Base-by-base conservation (phyloP, 768 basidiomycete genomes). In the Pleurotus eryngii region DNA sequence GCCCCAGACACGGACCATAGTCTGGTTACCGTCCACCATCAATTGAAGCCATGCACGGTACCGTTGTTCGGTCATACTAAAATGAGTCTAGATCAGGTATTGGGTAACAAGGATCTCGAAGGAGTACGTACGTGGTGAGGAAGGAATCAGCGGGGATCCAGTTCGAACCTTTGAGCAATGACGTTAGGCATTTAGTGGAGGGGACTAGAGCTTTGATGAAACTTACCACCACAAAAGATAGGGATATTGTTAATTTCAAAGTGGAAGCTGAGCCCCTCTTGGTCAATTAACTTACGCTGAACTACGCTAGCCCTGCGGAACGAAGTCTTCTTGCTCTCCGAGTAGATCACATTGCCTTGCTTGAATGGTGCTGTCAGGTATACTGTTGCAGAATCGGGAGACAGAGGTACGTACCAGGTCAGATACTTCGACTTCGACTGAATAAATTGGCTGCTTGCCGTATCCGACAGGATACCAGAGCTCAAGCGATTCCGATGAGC, bases 81-180 rank as follows among this genome's bases (percentile, higher is more conserved):
- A 12, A 46, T 12, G 59, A 26, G 14, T 45, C 26, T 58, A 39
- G 45, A 20, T 56, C 20, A 37, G 12, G 46, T 43, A 20, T 14
- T 17, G 22, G 56, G 27, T 20, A 42, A n/a, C 22, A 8, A 51
- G 46, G 20, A 57, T 18, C 27, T 54, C 8, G 54, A 26, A 26
- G 24, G 24, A 15, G 17, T 26, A 70, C 82, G 43, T 59, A 90
- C 90, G 80, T 86, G 0, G 95, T 95, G 39, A 96, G 70, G 72
- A 97, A 93, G 1, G 86, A 91, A 69, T 98, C 95, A 0, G 89
- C 89, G 3, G 96, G 96, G 63, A 98, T 98, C 92, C 94, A 95
- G 69, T 95, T 95, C 1, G 89, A 90, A 46, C 93, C 87, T 85
- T 30, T 14, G 35, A 15, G 22, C 7, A 12, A 17, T 55, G 50